These are phyloP conservation scores for Oryza brachyantha DNA, from an alignment of 176 grass and related monocot species.

Conservation along the genomic window DNA sequence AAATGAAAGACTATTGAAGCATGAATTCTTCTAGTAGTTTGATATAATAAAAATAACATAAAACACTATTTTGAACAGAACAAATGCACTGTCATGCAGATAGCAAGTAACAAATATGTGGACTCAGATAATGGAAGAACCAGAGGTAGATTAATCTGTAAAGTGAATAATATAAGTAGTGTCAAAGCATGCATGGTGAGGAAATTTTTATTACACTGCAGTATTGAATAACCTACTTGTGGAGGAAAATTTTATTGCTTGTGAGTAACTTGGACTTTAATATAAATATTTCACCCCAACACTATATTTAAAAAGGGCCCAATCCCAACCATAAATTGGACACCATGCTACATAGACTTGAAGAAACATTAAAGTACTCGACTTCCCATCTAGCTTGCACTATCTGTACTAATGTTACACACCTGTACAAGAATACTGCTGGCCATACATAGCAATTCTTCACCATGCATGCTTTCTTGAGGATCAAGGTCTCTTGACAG, in stretches of 20 bases:
- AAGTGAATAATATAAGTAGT: not conserved
- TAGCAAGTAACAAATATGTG: not conserved
- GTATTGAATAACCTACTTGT: not conserved
- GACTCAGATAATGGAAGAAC: not conserved
- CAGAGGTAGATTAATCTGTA: not conserved
- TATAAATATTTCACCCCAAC: not conserved
- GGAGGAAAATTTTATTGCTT: not conserved
- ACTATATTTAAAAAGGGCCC: not conserved
- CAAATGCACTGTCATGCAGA: not conserved
- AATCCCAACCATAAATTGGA: not conserved
- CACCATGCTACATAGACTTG: not conserved
- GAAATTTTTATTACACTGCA: not conserved
- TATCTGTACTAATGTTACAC: constrained; percentile 35
- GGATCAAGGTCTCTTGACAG: constrained; percentile 92
- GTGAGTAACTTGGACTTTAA: not conserved
- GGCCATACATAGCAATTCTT: constrained; percentile 90
- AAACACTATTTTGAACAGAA: not conserved
- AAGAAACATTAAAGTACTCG: not conserved
- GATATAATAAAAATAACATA: not conserved
- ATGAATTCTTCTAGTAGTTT: not conserved
- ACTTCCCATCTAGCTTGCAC: not conserved
- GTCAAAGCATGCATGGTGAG: too few species aligned
- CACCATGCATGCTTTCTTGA: constrained; percentile 93
- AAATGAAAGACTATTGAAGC: constrained; percentile 6
- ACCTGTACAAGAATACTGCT: constrained; percentile 84